Evolutionary conservation across 805 yeast species (phyloP), one percentile per base, ranked within the genome.

Genomic region (Ogataea philodendri): DNA sequence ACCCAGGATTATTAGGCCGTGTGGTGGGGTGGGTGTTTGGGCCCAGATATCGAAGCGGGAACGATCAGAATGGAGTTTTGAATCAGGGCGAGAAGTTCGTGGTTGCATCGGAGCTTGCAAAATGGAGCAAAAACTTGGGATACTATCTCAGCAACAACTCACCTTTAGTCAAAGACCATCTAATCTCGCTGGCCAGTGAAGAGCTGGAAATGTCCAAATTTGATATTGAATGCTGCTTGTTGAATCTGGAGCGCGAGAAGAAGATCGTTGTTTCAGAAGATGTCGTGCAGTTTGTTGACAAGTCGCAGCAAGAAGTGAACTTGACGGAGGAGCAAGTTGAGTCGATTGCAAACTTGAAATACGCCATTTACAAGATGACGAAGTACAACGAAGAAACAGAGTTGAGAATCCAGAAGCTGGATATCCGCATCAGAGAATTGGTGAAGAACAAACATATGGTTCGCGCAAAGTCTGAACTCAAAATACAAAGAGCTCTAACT

Each of bases 291-390:
- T 22, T 13, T 3, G 10, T 20, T 7, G 27, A 25, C 5, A 9
- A 21, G 2, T 22, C 26, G 3, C 22, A 31, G 10, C 37, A 42
- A 9, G 36, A 42, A 5, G 28, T 32, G 8, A 40, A 43, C 15
- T 22, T 46, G 18, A 39, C 36, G 7, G 15, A 20, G 3, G 53
- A 42, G 18, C 52, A 49, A 13, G 26, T 51, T 6, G 32, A 43
- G 26, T 38, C 59, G 7, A 46, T 55, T 15, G 55, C 60, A 7
- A 50, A 50, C n/a, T 38, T 58, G 27, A 57, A 54, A 18, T 57
- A 44, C 27, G 34, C 60, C 8, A 55, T 58, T 6, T 51, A 46
- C 35, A 34, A 40, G 21, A 29, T 58, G 7, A 28, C 43, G 7
- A 30, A 39, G 9, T 46, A 48, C 31, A 47, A 48, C 31, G 43